phyloP scores from a whole-genome alignment of 2,329 filamentous ascomycete genomes.

The Pyricularia sp. region DNA sequence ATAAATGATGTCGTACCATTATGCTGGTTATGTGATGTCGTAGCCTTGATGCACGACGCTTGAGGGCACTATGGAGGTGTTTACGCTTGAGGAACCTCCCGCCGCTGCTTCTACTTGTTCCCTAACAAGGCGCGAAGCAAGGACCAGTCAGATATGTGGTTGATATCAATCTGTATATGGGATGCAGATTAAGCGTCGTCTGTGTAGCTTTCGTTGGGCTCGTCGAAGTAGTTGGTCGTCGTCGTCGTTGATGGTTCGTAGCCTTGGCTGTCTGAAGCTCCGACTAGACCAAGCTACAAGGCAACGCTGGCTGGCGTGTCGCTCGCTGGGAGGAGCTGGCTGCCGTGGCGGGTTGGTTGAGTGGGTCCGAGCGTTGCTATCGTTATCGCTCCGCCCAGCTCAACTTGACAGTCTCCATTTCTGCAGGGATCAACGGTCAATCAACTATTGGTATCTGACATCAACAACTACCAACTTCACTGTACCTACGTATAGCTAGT shows the following conservation, averaged over 20 bases:
- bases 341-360: background rate
- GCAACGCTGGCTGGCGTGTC: conserved; percentile 10
- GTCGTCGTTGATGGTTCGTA: background rate
- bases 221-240: background rate
- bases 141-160: background rate
- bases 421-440: background rate
- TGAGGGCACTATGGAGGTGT: background rate
- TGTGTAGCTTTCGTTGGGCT: background rate
- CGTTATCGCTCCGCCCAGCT: background rate
- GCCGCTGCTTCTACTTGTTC: background rate
- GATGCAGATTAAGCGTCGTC: background rate
- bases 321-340: background rate
- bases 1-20: conserved; percentile 9
- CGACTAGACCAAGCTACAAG: conserved; percentile 6
- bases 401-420: background rate
- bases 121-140: background rate
- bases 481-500: background rate
- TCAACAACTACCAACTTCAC: background rate
- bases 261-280: conserved; percentile 5
- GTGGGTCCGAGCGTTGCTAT: conserved; percentile 1
- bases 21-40: conserved; percentile 5
- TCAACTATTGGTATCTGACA: background rate
- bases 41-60: background rate
- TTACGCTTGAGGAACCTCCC: background rate
- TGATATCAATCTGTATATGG: background rate